phyloP scores from a whole-genome alignment of 1,139 yeast genomes.

The Saccharomyces hybrid region DNA sequence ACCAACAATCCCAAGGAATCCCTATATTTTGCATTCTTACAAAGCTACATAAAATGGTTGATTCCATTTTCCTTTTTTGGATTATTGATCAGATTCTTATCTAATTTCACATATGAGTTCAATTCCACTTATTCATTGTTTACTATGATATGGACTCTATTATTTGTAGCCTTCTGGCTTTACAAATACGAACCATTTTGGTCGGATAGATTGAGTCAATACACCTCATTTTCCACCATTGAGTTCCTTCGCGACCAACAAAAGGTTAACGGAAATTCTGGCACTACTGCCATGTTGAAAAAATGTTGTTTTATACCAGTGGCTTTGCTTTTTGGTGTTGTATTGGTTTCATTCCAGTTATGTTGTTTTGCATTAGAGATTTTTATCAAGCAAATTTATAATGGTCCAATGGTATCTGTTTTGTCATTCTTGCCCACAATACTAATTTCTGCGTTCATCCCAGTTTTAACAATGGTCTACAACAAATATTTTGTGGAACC shows the following conservation, averaged over 20 bases:
- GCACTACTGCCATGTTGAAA: constrained; percentile 31
- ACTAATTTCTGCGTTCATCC: constrained; percentile 60
- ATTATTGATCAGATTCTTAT: constrained; percentile 39
- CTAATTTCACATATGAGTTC: constrained; percentile 40
- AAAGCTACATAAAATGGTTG: constrained; percentile 56
- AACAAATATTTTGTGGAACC: constrained; percentile 41
- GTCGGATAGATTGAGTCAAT: constrained; percentile 22
- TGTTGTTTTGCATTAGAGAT: constrained; percentile 73
- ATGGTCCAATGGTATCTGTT: constrained; percentile 64
- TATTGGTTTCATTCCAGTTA: constrained; percentile 59
- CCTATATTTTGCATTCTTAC: constrained; percentile 68
- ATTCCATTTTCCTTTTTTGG: constrained; percentile 53
- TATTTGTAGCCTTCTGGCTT: constrained; percentile 56
- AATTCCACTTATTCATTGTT: constrained; percentile 46
- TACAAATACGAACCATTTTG: constrained; percentile 39
- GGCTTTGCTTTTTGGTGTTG: constrained; percentile 49
- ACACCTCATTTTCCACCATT: constrained; percentile 2
- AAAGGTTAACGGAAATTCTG: constrained; percentile 7
- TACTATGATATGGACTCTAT: constrained; percentile 52
- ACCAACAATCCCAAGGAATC: constrained; percentile 61
- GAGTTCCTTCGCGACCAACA: constrained; percentile 4
- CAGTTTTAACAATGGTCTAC: constrained; percentile 60
- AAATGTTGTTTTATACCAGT: constrained; percentile 63
- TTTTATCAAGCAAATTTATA: constrained; percentile 71
- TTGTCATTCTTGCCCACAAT: constrained; percentile 70